Percentiles rank a stretch among this genome's conserved stretches.
These are phyloP conservation scores for Vachellia pachyceras DNA, from an alignment of 306 rosid genomes.

Conservation along the genomic window DNA sequence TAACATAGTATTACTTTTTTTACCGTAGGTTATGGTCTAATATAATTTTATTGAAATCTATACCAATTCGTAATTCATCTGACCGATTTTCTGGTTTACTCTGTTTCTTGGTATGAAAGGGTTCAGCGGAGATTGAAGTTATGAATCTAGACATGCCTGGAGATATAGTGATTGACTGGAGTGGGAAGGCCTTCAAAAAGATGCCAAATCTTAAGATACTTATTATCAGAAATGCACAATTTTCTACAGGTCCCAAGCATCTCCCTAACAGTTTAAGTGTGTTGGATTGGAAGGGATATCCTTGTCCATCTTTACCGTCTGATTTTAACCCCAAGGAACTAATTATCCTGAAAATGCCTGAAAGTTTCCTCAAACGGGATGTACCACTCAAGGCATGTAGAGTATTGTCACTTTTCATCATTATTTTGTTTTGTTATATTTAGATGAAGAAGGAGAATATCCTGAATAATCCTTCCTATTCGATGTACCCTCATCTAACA, in stretches of 20 bases:
- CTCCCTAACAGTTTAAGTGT: background rate
- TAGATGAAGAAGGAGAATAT: too few relatives aligned
- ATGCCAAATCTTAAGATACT: background rate
- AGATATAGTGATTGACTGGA: background rate
- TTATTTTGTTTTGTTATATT: background rate
- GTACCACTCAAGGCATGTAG: background rate
- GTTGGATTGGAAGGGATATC: background rate
- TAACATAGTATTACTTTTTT: background rate
- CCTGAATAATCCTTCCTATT: too few relatives aligned
- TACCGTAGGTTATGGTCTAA: background rate
- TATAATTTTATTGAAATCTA: background rate
- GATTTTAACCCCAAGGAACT: background rate
- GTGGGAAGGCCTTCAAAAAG: background rate
- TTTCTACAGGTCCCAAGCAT: background rate
- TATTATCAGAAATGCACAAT: background rate
- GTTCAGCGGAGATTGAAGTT: background rate
- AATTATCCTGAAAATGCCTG: background rate
- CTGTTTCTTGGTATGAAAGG: background rate
- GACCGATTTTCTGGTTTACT: background rate
- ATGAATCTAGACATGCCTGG: background rate
- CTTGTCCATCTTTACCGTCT: background rate
- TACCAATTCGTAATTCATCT: background rate
- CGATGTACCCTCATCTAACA: too few relatives aligned
- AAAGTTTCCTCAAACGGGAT: background rate
- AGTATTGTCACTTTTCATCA: background rate